Percentiles rank a stretch among this genome's conserved stretches.
These are phyloP conservation scores for Russula dissimulans DNA, from an alignment of 768 basidiomycete species.

Conservation along the genomic window DNA sequence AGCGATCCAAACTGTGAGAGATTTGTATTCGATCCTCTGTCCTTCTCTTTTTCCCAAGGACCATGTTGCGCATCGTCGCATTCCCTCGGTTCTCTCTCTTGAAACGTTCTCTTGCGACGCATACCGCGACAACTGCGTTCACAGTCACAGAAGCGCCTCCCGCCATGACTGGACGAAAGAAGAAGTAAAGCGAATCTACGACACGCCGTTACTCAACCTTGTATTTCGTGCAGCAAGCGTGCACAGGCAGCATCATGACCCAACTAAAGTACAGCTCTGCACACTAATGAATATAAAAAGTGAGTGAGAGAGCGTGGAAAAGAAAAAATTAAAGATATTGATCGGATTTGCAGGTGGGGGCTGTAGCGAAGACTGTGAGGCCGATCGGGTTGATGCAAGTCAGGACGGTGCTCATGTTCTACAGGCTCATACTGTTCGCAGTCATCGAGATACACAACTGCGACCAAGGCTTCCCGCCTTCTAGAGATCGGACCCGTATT, in stretches of 20 bases:
- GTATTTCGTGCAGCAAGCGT: constrained; percentile 79
- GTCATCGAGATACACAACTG: constrained; percentile 84
- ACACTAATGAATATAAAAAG: constrained; percentile 99
- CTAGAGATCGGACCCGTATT: constrained; percentile 88
- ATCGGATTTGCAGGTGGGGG: constrained; percentile 61
- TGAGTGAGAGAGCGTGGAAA: constrained; percentile 32
- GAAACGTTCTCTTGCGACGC: constrained; percentile 53
- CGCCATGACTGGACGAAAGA: constrained; percentile 64
- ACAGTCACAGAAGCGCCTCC: constrained; percentile 20
- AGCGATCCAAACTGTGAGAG: too few relatives aligned
- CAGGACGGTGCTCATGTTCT: constrained; percentile 8
- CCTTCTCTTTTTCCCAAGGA: background rate
- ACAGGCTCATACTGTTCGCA: constrained; percentile 96
- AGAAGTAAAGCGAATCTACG: constrained; percentile 81
- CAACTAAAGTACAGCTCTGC: constrained; percentile 87
- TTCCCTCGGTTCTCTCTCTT: constrained; percentile 22
- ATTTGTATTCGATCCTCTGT: too few relatives aligned
- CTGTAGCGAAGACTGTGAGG: constrained; percentile 80
- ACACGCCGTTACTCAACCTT: constrained; percentile 78
- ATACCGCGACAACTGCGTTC: constrained; percentile 30
- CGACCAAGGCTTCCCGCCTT: constrained; percentile 81
- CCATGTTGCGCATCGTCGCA: constrained; percentile 34
- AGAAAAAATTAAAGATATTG: constrained; percentile 22
- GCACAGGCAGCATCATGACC: constrained; percentile 81
- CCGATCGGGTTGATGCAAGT: constrained; percentile 1